Conservation (phyloP, 2,329 filamentous ascomycete genomes). For the Stagonosporopsis chrysanthemi region DNA sequence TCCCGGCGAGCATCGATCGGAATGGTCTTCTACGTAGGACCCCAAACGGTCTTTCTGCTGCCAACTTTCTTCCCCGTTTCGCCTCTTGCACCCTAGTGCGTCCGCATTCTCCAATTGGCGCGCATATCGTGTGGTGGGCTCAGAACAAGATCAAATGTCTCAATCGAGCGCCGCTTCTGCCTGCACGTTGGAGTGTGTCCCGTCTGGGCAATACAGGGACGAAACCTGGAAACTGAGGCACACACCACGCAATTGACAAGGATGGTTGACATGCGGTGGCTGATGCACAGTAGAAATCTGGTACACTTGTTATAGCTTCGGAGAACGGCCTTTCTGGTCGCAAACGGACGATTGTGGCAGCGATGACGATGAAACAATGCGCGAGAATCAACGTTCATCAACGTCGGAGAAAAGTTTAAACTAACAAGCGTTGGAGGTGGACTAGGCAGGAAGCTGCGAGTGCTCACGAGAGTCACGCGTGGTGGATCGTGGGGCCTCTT, state of each 20-base stretch:
- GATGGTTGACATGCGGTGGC: slow-evolving; percentile 6
- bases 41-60: slow-evolving; percentile 13
- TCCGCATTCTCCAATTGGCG: slow-evolving; percentile 10
- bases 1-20: slow-evolving; percentile 33
- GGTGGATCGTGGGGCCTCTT: slow-evolving; percentile 18
- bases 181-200: slow-evolving; percentile 12
- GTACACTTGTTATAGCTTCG: slow-evolving; percentile 7
- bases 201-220: slow-evolving; percentile 3
- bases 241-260: slow-evolving; percentile 6
- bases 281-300: slow-evolving; percentile 1
- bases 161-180: slow-evolving; percentile 10
- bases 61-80: slow-evolving; percentile 12
- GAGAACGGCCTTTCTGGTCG: not conserved
- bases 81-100: slow-evolving; percentile 3
- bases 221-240: slow-evolving; percentile 12
- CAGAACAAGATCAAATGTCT: slow-evolving; percentile 9
- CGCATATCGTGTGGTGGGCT: slow-evolving; percentile 1
- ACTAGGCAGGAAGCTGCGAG: slow-evolving; percentile 2
- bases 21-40: slow-evolving; percentile 8
- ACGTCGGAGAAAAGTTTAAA: slow-evolving; percentile 14
- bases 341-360: not conserved
- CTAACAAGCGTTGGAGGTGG: slow-evolving; percentile 13
- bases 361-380: not conserved
- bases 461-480: slow-evolving; percentile 7
- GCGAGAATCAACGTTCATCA: not conserved